phyloP scores from a whole-genome alignment of 495 filamentous ascomycete genomes.

The Cudoniella acicularis region DNA sequence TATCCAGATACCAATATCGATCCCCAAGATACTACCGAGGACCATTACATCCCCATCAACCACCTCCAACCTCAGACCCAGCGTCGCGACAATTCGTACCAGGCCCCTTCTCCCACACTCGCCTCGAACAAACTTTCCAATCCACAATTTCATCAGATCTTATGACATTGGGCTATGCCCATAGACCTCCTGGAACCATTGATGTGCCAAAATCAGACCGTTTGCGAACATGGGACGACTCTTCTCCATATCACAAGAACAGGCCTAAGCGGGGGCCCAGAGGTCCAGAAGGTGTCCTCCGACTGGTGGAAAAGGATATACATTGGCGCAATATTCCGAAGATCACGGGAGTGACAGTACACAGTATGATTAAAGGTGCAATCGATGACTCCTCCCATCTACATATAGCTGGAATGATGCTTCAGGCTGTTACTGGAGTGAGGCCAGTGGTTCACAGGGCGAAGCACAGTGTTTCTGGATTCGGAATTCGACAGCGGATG shows the following conservation, averaged over 20 bases:
- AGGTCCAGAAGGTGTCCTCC: slow-evolving; percentile 59
- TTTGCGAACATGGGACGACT: slow-evolving; percentile 82
- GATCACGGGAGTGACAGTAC: slow-evolving; percentile 74
- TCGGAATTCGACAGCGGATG: slow-evolving; percentile 51
- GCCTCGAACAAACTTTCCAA: slow-evolving; percentile 86
- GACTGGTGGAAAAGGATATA: slow-evolving; percentile 70
- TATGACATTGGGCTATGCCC: slow-evolving; percentile 81
- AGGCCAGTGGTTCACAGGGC: slow-evolving; percentile 64
- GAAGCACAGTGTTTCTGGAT: slow-evolving; percentile 62
- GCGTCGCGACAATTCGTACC: slow-evolving; percentile 85
- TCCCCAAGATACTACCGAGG: slow-evolving; percentile 92
- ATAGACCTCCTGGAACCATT: slow-evolving; percentile 68
- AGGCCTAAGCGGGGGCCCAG: slow-evolving; percentile 78
- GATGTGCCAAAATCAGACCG: slow-evolving; percentile 60
- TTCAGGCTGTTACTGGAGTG: slow-evolving; percentile 85
- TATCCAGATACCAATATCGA: slow-evolving; percentile 79
- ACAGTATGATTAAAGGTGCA: slow-evolving; percentile 54
- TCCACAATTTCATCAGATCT: slow-evolving; percentile 85
- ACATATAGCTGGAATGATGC: slow-evolving; percentile 73
- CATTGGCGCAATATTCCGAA: slow-evolving; percentile 83
- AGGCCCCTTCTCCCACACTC: slow-evolving; percentile 85
- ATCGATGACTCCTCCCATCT: slow-evolving; percentile 48
- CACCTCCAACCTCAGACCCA: slow-evolving; percentile 77
- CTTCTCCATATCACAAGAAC: slow-evolving; percentile 91
- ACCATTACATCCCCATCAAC: slow-evolving; percentile 86